Percentiles rank a stretch among this genome's conserved stretches.
phyloP scores from a whole-genome alignment of 495 filamentous ascomycete genomes.

The Trichoderma erinaceum region DNA sequence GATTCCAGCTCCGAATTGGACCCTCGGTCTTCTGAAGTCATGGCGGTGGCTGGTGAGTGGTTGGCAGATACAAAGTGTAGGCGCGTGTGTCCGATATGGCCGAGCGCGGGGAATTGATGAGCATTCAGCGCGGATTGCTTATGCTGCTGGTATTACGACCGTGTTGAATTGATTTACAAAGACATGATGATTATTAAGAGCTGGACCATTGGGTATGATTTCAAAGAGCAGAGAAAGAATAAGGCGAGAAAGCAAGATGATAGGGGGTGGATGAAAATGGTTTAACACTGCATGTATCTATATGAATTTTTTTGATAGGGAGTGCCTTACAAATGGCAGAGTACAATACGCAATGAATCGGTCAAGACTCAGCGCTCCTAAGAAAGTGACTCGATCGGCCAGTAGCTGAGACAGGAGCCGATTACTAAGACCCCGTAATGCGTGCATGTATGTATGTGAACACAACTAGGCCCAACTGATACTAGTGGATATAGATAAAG shows the following conservation, averaged over 20 bases:
- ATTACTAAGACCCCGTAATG: not conserved
- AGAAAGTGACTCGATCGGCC: constrained; percentile 2
- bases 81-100: constrained; percentile 7
- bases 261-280: no score
- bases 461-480: no score
- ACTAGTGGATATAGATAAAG: no score
- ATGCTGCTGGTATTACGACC: not conserved
- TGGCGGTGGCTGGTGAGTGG: not conserved
- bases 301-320: no score
- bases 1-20: constrained; percentile 33
- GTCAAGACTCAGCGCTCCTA: not conserved
- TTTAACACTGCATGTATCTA: no score
- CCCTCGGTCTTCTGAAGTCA: not conserved
- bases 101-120: constrained; percentile 6
- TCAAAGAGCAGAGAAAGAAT: not conserved
- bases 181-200: not conserved
- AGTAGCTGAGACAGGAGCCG: not conserved
- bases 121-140: not conserved
- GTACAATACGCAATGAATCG: not conserved
- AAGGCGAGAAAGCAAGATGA: not conserved
- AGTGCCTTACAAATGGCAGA: no score
- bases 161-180: not conserved
- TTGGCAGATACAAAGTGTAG: not conserved
- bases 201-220: not conserved
- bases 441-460: no score